These are phyloP conservation scores for Kodamaea restingae DNA, from an alignment of 805 yeast species.

Conservation along the genomic window DNA sequence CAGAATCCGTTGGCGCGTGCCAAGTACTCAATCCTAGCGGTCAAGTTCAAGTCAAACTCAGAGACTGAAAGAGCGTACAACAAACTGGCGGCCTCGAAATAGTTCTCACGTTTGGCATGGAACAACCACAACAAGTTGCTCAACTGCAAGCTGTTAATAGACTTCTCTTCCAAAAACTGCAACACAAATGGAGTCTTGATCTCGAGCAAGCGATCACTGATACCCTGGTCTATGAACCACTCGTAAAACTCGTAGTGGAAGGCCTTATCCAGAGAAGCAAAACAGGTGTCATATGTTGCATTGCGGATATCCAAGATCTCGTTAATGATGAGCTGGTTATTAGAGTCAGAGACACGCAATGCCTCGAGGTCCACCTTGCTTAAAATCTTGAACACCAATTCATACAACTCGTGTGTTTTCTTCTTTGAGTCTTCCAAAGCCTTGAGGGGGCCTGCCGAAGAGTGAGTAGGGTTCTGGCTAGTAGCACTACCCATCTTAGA, in stretches of 20 bases:
- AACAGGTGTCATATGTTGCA: constrained; percentile 68
- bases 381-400: constrained; percentile 70
- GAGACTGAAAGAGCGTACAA: constrained; percentile 67
- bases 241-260: constrained; percentile 91
- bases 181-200: constrained; percentile 79
- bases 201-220: constrained; percentile 70
- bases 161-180: constrained; percentile 67
- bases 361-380: constrained; percentile 67
- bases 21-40: constrained; percentile 77
- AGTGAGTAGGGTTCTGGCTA: constrained; percentile 9
- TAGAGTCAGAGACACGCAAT: constrained; percentile 36
- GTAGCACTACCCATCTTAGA: constrained; percentile 44
- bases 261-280: constrained; percentile 70
- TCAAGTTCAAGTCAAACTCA: constrained; percentile 61
- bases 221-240: constrained; percentile 81
- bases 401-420: constrained; percentile 69
- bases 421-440: constrained; percentile 66
- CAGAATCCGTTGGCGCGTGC: constrained; percentile 93
- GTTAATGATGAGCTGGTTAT: constrained; percentile 39
- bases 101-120: constrained; percentile 76
- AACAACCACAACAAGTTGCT: constrained; percentile 87
- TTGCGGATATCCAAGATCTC: constrained; percentile 62
- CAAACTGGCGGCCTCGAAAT: constrained; percentile 78
- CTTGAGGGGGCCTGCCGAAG: constrained; percentile 46
- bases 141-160: constrained; percentile 60